Conservation (phyloP, 1,139 yeast genomes). For the Yamadazyma diddensiae region DNA sequence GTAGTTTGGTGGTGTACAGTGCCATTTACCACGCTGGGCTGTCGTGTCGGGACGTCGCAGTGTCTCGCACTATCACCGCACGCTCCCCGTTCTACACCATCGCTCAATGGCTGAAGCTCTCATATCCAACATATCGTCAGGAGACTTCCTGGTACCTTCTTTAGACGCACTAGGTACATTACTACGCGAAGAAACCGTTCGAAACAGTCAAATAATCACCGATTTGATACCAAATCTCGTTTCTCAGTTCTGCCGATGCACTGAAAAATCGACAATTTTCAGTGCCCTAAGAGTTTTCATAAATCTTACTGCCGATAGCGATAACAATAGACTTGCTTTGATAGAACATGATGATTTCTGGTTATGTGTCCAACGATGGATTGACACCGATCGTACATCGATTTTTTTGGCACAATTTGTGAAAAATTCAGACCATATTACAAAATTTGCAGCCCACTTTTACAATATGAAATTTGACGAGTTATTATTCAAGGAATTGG, state of each 20-base stretch:
- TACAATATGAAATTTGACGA: conserved; percentile 8
- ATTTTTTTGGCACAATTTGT: conserved; percentile 36
- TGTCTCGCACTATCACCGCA: too few relatives aligned
- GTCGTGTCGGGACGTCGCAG: too few relatives aligned
- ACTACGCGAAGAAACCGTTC: conserved; percentile 25
- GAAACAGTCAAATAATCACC: conserved; percentile 14
- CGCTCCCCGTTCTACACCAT: too few relatives aligned
- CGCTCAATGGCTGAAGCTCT: too few relatives aligned
- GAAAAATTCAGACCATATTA: conserved; percentile 23
- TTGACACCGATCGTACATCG: conserved; percentile 14
- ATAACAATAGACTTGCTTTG: conserved; percentile 26
- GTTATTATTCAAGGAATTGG: conserved; percentile 3
- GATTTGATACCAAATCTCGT: conserved; percentile 11
- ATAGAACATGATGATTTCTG: conserved; percentile 20
- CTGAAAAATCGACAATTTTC: conserved; percentile 8
- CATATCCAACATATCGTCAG: too few relatives aligned
- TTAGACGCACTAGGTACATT: too few relatives aligned
- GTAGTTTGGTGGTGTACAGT: too few relatives aligned
- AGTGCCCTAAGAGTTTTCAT: conserved; percentile 29
- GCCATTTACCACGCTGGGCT: too few relatives aligned
- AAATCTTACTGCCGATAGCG: conserved; percentile 38
- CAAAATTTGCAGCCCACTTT: conserved; percentile 17
- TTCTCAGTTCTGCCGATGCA: conserved; percentile 4
- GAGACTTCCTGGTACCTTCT: too few relatives aligned
- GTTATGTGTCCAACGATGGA: conserved; percentile 9